These are phyloP conservation scores for Cercospora citrullina DNA, from an alignment of 2,329 filamentous ascomycete species.

Conservation along the genomic window DNA sequence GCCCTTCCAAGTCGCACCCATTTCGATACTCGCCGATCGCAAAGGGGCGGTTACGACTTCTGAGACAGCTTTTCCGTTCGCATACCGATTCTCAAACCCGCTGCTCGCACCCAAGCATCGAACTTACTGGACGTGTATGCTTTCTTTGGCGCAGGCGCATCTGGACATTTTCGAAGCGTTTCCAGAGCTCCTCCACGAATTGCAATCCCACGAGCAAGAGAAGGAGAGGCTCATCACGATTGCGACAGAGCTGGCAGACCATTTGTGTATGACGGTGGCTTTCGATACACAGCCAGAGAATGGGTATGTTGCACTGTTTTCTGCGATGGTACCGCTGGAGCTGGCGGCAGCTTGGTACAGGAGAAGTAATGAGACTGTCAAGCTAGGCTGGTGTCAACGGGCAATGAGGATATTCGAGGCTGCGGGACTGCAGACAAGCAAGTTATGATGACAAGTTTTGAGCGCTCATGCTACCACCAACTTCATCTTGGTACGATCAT, in stretches of 20 bases:
- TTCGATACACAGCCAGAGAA: constrained; percentile 15
- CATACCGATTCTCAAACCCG: constrained; percentile 7
- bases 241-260: constrained; percentile 13
- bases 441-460: no score
- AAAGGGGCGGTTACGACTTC: neutral
- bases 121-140: constrained; percentile 18
- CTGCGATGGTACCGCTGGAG: constrained; percentile 10
- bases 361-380: neutral
- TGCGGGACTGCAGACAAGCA: neutral
- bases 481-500: no score
- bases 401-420: constrained; percentile 3
- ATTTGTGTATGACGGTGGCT: constrained; percentile 17
- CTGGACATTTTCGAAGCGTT: constrained; percentile 15
- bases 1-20: neutral
- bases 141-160: constrained; percentile 6
- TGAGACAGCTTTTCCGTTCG: constrained; percentile 1
- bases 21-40: neutral
- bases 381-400: constrained; percentile 15
- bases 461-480: no score
- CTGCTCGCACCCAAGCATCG: constrained; percentile 12
- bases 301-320: constrained; percentile 15
- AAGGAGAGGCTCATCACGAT: neutral
- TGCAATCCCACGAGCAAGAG: neutral
- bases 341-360: constrained; percentile 16
- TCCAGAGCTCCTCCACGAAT: neutral